Base-by-base conservation (phyloP, 2,329 filamentous ascomycete genomes). In the Diaporthe ilicicola region DNA sequence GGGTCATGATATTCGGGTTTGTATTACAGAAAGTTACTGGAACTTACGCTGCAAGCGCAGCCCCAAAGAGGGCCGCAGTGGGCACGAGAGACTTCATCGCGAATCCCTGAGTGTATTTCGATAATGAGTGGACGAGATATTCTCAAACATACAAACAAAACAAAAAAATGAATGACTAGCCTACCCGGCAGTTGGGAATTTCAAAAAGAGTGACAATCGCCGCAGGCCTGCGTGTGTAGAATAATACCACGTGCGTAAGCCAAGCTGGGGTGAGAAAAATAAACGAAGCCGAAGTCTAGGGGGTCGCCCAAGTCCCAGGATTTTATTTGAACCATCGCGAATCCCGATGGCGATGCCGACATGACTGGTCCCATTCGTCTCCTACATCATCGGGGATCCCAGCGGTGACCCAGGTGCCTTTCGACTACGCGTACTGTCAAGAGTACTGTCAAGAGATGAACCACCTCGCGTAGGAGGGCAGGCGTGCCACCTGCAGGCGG, bases 261-360 rank as follows among this genome's bases (percentile, higher is more conserved):
- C 59, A 62, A 34, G 13, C 56, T 22, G n/a, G 59, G 27, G 29
- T 4, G 32, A 34, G 4, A 34, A 34, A 4, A 34, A 2, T 44
- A 34, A 62, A 17, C 29, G 27, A 48, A 48, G 19, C 42, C 29
- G 34, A 62, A 62, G 19, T 62, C 27, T 48, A 42, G 42, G 27
- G 42, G n/a, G 17, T 34, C 7, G 44, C n/a, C n/a, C n/a, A n/a
- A 34, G 27, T 22, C 24, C 42, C 59, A 62, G 59, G 59, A 29
- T 48, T 62, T 10, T 62, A 62, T 62, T 42, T 62, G 59, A 48
- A 39, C 24, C 42, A 48, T 62, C 27, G 42, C 27, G 27, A 7
- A 42, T 34, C 19, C 27, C 59, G 59, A 62, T 48, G 59, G 59
- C 59, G 59, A 62, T 62, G 59, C 59, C 59, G 29, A 62, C 24